Percentiles rank a stretch among this genome's conserved stretches.
phyloP scores from a whole-genome alignment of 2,329 filamentous ascomycete genomes.

The Epichloe hybrida region DNA sequence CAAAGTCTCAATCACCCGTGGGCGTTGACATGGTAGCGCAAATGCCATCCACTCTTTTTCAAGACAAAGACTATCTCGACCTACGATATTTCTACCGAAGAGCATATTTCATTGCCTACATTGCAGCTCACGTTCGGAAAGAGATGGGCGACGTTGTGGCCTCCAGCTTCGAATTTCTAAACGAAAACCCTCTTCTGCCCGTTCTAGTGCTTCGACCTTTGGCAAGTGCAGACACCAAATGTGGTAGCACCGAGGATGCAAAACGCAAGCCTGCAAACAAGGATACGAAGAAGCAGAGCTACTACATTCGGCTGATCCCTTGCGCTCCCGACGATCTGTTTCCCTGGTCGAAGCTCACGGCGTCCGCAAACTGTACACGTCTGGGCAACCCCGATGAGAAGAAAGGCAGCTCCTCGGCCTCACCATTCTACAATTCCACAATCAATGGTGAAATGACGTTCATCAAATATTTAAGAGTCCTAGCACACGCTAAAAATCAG shows the following conservation, averaged over 20 bases:
- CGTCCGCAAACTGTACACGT: conserved; percentile 57
- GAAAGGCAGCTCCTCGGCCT: conserved; percentile 34
- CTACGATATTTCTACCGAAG: conserved; percentile 90
- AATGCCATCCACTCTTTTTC: conserved; percentile 69
- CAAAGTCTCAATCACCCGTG: conserved; percentile 44
- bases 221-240: conserved; percentile 7
- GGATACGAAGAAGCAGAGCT: conserved; percentile 20
- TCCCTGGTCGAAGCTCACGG: conserved; percentile 53
- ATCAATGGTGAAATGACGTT: conserved; percentile 66
- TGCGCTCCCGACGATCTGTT: conserved; percentile 59
- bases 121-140: conserved; percentile 57
- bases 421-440: conserved; percentile 81
- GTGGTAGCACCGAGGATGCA: conserved; percentile 6
- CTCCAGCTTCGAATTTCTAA: conserved; percentile 49
- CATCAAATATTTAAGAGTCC: conserved; percentile 58
- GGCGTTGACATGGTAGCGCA: conserved; percentile 74
- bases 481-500: conserved; percentile 55
- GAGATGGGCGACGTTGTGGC: conserved; percentile 39
- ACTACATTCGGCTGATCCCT: conserved; percentile 63
- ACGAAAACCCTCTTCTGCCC: conserved; percentile 67
- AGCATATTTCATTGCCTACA: conserved; percentile 77
- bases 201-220: conserved; percentile 37
- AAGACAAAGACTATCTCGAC: conserved; percentile 90
- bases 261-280: conserved; percentile 12
- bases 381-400: conserved; percentile 30